These are phyloP conservation scores for Breynia disticha DNA, from an alignment of 441 rosid genomes.

Conservation along the genomic window DNA sequence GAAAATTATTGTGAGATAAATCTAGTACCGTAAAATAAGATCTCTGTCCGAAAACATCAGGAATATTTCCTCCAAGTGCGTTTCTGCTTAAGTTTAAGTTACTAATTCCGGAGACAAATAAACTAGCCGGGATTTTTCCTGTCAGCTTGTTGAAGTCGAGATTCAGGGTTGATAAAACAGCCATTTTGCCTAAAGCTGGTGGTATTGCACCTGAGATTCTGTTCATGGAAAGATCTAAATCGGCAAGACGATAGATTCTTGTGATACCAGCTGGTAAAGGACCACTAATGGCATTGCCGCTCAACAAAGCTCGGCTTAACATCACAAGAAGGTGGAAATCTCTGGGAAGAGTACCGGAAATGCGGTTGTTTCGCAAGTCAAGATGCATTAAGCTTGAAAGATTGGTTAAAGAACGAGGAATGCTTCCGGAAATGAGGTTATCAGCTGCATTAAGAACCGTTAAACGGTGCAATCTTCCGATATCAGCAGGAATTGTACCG, in stretches of 20 bases:
- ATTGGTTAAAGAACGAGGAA: slow-evolving; percentile 49
- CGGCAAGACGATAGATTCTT: slow-evolving; percentile 63
- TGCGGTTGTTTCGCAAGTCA: slow-evolving; percentile 58
- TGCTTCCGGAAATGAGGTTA: slow-evolving; percentile 50
- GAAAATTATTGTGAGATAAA: slow-evolving; percentile 49
- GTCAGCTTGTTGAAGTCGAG: slow-evolving; percentile 59
- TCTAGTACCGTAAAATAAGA: slow-evolving; percentile 72
- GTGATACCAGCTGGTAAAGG: slow-evolving; percentile 48
- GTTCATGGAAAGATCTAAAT: slow-evolving; percentile 69
- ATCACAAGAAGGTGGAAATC: slow-evolving; percentile 45
- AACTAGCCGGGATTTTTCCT: slow-evolving; percentile 42
- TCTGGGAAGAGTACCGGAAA: slow-evolving; percentile 51
- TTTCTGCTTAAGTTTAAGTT: slow-evolving; percentile 64
- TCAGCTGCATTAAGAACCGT: slow-evolving; percentile 74
- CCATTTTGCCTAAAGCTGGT: slow-evolving; percentile 59
- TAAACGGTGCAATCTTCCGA: slow-evolving; percentile 51
- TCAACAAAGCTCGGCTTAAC: slow-evolving; percentile 74
- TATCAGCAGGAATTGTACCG: slow-evolving; percentile 51
- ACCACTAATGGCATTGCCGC: slow-evolving; percentile 53
- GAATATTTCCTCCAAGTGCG: slow-evolving; percentile 40
- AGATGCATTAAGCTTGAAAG: slow-evolving; percentile 68
- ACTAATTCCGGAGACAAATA: slow-evolving; percentile 52
- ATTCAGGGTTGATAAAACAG: slow-evolving; percentile 64
- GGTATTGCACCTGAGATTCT: slow-evolving; percentile 54
- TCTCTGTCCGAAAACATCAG: slow-evolving; percentile 56